These are phyloP conservation scores for Candida anglica DNA, from an alignment of 805 yeast genomes.

Conservation along the genomic window DNA sequence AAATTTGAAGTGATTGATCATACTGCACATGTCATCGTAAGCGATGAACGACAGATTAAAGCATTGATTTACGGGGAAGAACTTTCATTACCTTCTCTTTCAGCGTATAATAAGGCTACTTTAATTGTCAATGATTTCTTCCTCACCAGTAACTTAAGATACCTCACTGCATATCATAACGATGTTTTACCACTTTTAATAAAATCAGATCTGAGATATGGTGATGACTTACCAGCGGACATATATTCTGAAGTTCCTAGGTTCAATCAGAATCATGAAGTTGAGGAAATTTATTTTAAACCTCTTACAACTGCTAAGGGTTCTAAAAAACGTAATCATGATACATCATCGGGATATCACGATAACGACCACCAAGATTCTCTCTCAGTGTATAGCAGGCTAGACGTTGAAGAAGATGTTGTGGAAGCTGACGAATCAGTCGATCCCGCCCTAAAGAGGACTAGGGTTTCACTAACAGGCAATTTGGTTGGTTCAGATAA, in stretches of 20 bases:
- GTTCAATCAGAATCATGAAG: constrained; percentile 25
- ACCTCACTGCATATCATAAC: constrained; percentile 35
- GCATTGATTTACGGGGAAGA: constrained; percentile 26
- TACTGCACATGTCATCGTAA: constrained; percentile 16
- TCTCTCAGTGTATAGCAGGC: constrained; percentile 1
- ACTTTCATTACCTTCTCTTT: constrained; percentile 25
- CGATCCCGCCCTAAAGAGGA: constrained; percentile 24
- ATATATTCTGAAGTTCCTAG: constrained; percentile 28
- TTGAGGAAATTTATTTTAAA: constrained; percentile 19
- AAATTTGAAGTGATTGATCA: constrained; percentile 29
- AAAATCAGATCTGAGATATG: constrained; percentile 21
- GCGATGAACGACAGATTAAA: constrained; percentile 28
- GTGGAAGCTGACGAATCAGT: constrained; percentile 19
- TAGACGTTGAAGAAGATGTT: constrained; percentile 3
- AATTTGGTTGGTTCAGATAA: constrained; percentile 7
- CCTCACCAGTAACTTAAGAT: constrained; percentile 27
- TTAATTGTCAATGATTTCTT: constrained; percentile 34
- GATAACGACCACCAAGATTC: too few relatives aligned
- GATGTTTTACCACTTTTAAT: constrained; percentile 29
- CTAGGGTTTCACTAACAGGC: constrained; percentile 9
- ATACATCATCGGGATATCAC: neutral
- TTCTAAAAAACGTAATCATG: constrained; percentile 4
- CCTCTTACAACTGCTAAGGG: constrained; percentile 20
- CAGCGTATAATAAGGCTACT: constrained; percentile 27
- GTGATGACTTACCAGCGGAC: constrained; percentile 23